Base-by-base conservation (phyloP, 2,329 filamentous ascomycete species). In the Aspergillus novofumigatus region DNA sequence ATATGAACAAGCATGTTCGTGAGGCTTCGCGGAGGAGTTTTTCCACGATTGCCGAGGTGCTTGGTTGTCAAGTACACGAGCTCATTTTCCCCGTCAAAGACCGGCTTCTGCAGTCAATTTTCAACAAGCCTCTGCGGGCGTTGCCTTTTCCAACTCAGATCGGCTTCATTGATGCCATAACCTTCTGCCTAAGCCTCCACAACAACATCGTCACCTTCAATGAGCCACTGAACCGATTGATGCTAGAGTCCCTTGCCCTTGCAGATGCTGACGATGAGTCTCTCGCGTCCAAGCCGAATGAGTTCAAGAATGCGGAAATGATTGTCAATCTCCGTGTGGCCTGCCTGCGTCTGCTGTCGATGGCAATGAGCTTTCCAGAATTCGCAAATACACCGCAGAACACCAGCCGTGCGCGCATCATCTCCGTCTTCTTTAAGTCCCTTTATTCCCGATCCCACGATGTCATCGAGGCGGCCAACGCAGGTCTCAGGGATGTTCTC, bases 361-460 rank as follows among this genome's bases (percentile, higher is more conserved):
- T 91, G 58, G 94, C 94, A 0, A 96, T 97, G 84, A 85, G 87
- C 47, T 94, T 96, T 69, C 90, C 93, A 4, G 93, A 97, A 35
- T 97, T 97, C 71, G 88, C 88, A 59, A 91, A 90, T 54, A 86
- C 84, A 1, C 83, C 86, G 41, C 86, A 86, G 50, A 89, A 89
- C 62, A 80, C 82, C 44, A 84, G 80, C 42, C 79, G 81, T 58
- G 77, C 80, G 59, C 80, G 85, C 48, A 96, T 97, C 50, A 92
- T 99, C 20, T 87, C 90, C 0, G 92, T 97, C 1, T 99, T 99
- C 77, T 99, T 99, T 83, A 97, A 97, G 70, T 95, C 91, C 41
- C 80, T 99, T 1, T 99, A 99, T 73, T 93, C 91, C 0, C 92
- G 95, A 69, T 95, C 92, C 3, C 87, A 89, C 49, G 90, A 92